Conservation (phyloP, 1,284 basidiomycete genomes). For the Apiotrichum akiyoshidainum region DNA sequence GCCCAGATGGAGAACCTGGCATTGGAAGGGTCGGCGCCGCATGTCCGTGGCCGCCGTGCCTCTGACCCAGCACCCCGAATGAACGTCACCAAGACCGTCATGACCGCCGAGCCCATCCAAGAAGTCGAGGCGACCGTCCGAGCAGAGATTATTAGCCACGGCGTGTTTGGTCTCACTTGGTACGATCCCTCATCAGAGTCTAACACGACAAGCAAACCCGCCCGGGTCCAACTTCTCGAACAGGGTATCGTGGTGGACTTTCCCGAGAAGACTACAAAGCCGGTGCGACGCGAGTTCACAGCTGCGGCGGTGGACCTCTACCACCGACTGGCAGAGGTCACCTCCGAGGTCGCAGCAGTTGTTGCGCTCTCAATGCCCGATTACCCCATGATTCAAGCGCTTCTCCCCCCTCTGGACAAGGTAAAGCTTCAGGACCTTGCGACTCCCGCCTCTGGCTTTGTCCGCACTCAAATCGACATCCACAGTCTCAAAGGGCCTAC, state of each 20-base stretch:
- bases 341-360: not conserved
- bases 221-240: not conserved
- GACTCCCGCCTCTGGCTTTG: no score
- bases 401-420: not conserved
- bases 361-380: not conserved
- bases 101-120: conserved; percentile 1
- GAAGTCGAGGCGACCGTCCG: not conserved
- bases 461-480: not conserved
- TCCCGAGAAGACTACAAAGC: not conserved
- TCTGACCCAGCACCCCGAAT: not conserved
- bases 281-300: not conserved
- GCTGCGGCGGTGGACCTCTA: not conserved
- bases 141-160: not conserved
- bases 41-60: not conserved
- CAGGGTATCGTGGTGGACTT: not conserved
- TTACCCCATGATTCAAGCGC: not conserved
- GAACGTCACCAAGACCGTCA: no score
- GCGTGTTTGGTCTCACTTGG: not conserved
- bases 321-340: not conserved
- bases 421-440: not conserved
- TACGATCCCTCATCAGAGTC: not conserved
- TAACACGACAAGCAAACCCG: not conserved
- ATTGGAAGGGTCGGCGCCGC: not conserved
- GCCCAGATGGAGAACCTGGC: not conserved
- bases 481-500: not conserved